Evolutionary conservation across 1,284 basidiomycete species (phyloP), one percentile per base, ranked within the genome.

Genomic region (Pisolithus thermaeus): DNA sequence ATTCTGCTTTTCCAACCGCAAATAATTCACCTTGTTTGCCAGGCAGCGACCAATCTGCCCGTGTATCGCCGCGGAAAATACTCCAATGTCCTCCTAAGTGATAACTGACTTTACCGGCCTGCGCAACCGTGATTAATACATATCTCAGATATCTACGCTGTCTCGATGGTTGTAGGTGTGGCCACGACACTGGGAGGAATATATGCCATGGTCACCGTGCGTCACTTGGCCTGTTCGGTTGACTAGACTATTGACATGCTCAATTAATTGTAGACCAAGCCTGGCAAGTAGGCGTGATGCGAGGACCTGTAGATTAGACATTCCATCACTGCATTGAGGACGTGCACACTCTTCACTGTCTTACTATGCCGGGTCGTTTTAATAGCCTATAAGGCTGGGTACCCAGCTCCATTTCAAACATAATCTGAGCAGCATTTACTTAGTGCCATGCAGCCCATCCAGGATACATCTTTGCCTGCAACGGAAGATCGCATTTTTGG

Each of bases 361-460:
- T 14, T 42, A 4, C 41, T 42, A 12, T 6, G 7, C 9, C 8
- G 22, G 28, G 11, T 4, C 12, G 12, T 14, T 27, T 35, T 35
- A 35, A 14, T 35, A 11, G 32, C 32, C 32, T 14, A 14, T 35
- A 4, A 14, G 32, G 32, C 32, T 35, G 32, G 12, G 32, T 35
- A 4, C 32, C 30, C 32, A 35, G 32, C 12, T 35, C 12, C 14
- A 14, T 35, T 35, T 16, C 14, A 35, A 35, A 14, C 32, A 35
- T 35, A 14, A 4, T 35, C 3, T 35, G 32, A 4, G 32, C 32
- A 12, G 32, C 16, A 35, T 35, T 28, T 4, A 16, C 40, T 75
- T 66, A 89, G 73, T 90, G 79, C 84, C 87, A 92, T 6, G 91
- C 71, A 35, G 84, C 83, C 92, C 92, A 96, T 8, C 92, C 93